These are phyloP conservation scores for Yarrowia bubula DNA, from an alignment of 805 yeast genomes.

Conservation along the genomic window DNA sequence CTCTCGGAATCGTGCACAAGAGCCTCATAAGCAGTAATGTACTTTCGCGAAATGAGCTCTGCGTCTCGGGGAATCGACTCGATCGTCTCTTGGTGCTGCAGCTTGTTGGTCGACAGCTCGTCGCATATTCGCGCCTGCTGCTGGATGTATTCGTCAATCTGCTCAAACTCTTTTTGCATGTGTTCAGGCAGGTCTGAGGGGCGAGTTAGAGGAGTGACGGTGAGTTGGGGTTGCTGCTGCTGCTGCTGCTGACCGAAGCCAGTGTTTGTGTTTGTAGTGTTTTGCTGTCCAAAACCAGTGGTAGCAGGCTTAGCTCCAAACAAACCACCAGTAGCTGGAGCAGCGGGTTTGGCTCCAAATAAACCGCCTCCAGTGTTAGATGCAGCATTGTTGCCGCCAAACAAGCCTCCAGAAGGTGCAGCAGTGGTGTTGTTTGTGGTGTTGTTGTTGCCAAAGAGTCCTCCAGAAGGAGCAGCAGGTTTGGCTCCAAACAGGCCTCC, in stretches of 20 bases:
- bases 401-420: constrained; percentile 33
- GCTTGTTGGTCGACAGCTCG: constrained; percentile 45
- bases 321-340: constrained; percentile 29
- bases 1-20: constrained; percentile 47
- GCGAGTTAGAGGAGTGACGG: constrained; percentile 55
- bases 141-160: constrained; percentile 53
- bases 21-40: constrained; percentile 52
- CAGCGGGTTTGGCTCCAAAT: constrained; percentile 34
- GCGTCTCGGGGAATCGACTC: constrained; percentile 56
- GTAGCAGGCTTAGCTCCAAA: constrained; percentile 33
- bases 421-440: not conserved
- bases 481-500: constrained; percentile 36
- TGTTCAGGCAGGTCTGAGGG: constrained; percentile 58
- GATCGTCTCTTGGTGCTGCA: constrained; percentile 47
- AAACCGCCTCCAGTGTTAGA: constrained; percentile 33
- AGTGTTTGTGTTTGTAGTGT: constrained; percentile 11
- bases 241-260: constrained; percentile 28
- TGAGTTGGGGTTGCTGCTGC: constrained; percentile 33
- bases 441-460: constrained; percentile 28
- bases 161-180: constrained; percentile 54
- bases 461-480: constrained; percentile 24
- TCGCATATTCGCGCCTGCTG: constrained; percentile 54
- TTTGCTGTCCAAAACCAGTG: constrained; percentile 26
- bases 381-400: constrained; percentile 30
- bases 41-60: constrained; percentile 50